Base-by-base conservation (phyloP, 768 basidiomycete genomes). In the Lactarius indigo region DNA sequence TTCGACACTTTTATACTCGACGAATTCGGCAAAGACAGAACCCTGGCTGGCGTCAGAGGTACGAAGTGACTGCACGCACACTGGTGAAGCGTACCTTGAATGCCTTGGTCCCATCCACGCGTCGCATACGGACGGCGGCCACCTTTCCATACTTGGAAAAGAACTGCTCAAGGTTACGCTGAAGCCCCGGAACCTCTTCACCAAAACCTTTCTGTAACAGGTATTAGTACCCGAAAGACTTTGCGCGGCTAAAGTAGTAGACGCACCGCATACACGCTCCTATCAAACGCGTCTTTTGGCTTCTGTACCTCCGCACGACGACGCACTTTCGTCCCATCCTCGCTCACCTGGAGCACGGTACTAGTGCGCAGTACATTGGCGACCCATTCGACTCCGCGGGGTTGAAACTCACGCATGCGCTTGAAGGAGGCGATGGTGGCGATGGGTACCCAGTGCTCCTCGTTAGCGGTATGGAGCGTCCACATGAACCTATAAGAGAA, bases 1-100 rank as follows among this genome's bases (percentile, higher is more conserved):
- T 26, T 89, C 84, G 37, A 88, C 87, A 5, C 85, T 81, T 56
- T 83, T 80, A 74, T 86, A 83, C 70, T 92, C 86, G 28, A 85
- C 80, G 74, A 92, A 98, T 78, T 98, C 96, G 44, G 85, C 86
- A 70, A 98, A 98, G n/a, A 96, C 91, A 10, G 95, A 97, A 59
- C 89, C 86, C 94, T 96, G 68, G 9, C 2, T 18, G 26, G 41
- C 17, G 55, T 64, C n/a, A 42, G 50, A 55, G 31, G 1, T 50
- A 56, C n/a, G 63, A 10, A 57, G 12, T 47, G 28, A 37, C 18
- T 39, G 52, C 23, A 28, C 20, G 23, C 23, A 33, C 23, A 62
- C 17, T 3, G 15, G 17, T 10, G 5, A 23, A 55, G 61, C 81
- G 60, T 30, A 91, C 95, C 87, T 98, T 98, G 84, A 96, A 95